Conservation (phyloP, 169 alveolate species). For the Plasmodium gonderi region DNA sequence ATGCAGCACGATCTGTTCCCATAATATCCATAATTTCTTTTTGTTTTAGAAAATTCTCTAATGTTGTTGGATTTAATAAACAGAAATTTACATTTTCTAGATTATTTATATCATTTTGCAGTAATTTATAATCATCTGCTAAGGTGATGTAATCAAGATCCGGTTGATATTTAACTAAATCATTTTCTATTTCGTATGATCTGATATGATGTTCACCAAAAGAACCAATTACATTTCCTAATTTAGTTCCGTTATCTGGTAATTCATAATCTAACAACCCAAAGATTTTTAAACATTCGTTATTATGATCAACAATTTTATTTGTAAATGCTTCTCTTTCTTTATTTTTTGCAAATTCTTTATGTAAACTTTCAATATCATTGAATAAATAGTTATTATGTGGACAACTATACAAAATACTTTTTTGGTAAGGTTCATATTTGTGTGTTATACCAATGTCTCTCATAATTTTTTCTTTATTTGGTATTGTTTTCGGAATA, state of each 20-base stretch:
- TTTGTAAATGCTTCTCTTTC: background rate
- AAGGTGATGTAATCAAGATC: slow-evolving; percentile 5
- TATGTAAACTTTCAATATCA: background rate
- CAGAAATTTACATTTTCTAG: slow-evolving; percentile 36
- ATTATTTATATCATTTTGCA: background rate
- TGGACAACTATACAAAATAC: slow-evolving; percentile 12
- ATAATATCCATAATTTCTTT: background rate
- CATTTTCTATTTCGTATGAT: background rate
- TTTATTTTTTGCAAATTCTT: background rate
- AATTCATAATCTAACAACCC: slow-evolving; percentile 1
- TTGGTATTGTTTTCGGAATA: background rate
- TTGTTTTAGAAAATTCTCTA: slow-evolving; percentile 41
- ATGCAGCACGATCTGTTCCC: background rate
- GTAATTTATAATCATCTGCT: slow-evolving; percentile 37
- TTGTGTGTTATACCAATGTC: background rate
- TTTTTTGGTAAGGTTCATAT: background rate
- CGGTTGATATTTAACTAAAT: slow-evolving; percentile 7
- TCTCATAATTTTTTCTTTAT: background rate
- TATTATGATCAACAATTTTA: background rate
- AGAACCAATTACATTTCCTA: slow-evolving; percentile 22
- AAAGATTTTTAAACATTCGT: background rate
- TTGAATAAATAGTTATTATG: slow-evolving; percentile 10
- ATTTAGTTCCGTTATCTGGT: background rate
- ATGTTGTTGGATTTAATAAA: slow-evolving; percentile 52
- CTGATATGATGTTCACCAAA: slow-evolving; percentile 8